A percentile compares a stretch with the other conserved stretches of the same genome.
Conservation (phyloP, 306 rosid species). For the Dryas octopetala region DNA sequence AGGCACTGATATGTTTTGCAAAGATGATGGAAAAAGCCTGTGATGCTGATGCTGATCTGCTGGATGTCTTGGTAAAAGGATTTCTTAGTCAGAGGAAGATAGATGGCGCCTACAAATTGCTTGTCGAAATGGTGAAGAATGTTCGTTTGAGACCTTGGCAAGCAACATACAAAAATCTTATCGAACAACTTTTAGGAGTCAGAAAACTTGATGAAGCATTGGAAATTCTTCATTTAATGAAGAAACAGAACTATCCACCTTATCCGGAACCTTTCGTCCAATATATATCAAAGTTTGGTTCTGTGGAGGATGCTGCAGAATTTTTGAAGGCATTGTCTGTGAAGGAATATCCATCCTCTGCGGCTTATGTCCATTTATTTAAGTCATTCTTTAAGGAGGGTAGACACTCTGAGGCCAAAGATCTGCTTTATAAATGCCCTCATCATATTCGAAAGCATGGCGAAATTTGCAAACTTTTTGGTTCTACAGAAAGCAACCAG, state of each 20-base stretch:
- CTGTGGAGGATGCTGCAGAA: slow-evolving; percentile 71
- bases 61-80: slow-evolving; percentile 64
- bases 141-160: slow-evolving; percentile 64
- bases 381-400: slow-evolving; percentile 66
- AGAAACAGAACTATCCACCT: slow-evolving; percentile 62
- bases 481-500: slow-evolving; percentile 38
- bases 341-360: slow-evolving; percentile 48
- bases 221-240: slow-evolving; percentile 63
- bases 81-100: slow-evolving; percentile 50
- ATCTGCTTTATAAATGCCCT: slow-evolving; percentile 67
- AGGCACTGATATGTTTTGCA: slow-evolving; percentile 57
- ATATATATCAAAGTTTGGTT: slow-evolving; percentile 72
- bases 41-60: slow-evolving; percentile 62
- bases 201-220: slow-evolving; percentile 78
- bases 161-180: slow-evolving; percentile 59
- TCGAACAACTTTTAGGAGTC: slow-evolving; percentile 50
- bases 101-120: slow-evolving; percentile 59
- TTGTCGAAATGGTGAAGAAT: slow-evolving; percentile 52
- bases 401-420: slow-evolving; percentile 71
- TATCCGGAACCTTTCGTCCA: slow-evolving; percentile 51
- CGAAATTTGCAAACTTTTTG: slow-evolving; percentile 56
- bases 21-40: slow-evolving; percentile 67
- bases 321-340: slow-evolving; percentile 61
- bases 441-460: slow-evolving; percentile 53
- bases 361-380: slow-evolving; percentile 65